These are phyloP conservation scores for Sophora flavescens DNA, from an alignment of 306 rosid genomes.

Conservation along the genomic window DNA sequence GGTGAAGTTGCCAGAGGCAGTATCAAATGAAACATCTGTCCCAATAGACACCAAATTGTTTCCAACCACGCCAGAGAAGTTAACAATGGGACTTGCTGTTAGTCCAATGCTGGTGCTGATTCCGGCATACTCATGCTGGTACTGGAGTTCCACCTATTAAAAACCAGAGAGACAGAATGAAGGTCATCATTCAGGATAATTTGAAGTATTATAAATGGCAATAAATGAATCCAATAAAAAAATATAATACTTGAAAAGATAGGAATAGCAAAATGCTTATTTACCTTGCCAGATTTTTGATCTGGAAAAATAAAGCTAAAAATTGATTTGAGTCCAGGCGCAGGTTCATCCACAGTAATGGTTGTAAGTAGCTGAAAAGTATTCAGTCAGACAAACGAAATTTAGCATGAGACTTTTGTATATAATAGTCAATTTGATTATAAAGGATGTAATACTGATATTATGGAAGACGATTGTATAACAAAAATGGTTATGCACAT, in stretches of 20 bases:
- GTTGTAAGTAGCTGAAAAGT: conserved; percentile 74
- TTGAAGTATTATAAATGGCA: not conserved
- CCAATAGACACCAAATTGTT: conserved; percentile 72
- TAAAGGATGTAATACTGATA: not conserved
- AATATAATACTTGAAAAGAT: not conserved
- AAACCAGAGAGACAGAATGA: not conserved
- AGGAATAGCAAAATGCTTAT: conserved; percentile 7
- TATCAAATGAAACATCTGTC: conserved; percentile 85
- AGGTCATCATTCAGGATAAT: conserved; percentile 15
- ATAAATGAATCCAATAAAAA: conserved; percentile 5
- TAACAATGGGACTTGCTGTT: conserved; percentile 86
- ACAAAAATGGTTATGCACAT: not conserved
- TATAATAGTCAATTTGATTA: conserved; percentile 25
- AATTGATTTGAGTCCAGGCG: conserved; percentile 91
- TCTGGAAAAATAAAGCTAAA: conserved; percentile 86
- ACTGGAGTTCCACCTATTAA: conserved; percentile 88
- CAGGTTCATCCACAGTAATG: conserved; percentile 89
- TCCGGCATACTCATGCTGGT: conserved; percentile 92
- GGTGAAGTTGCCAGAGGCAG: conserved; percentile 82
- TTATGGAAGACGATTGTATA: not conserved
- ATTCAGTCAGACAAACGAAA: conserved; percentile 37
- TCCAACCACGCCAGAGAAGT: conserved; percentile 92
- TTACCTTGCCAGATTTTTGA: conserved; percentile 94
- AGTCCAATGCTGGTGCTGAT: conserved; percentile 87
- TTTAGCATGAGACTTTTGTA: not conserved